These are phyloP conservation scores for Colletotrichum abscissum DNA, from an alignment of 2,329 filamentous ascomycete species.

Conservation along the genomic window DNA sequence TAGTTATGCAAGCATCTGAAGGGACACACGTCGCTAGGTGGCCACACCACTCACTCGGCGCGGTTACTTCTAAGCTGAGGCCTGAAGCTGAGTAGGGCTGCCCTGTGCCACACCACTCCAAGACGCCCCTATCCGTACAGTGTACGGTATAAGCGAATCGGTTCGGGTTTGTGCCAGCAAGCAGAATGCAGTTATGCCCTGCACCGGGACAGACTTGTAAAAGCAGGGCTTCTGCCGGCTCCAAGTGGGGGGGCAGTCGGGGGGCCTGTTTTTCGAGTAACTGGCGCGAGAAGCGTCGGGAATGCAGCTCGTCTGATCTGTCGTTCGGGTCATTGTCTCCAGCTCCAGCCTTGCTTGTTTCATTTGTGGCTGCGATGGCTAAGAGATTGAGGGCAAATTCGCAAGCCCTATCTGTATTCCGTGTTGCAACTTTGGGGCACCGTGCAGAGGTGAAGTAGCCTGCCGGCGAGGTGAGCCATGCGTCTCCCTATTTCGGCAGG, in stretches of 20 bases:
- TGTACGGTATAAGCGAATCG: neutral
- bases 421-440: neutral
- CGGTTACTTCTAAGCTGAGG: neutral
- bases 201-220: neutral
- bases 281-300: conserved; percentile 33
- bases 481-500: conserved; percentile 29
- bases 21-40: neutral
- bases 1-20: neutral
- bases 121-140: neutral
- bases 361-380: conserved; percentile 18
- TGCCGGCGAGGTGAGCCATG: conserved; percentile 25
- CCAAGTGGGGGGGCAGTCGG: conserved; percentile 8
- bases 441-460: neutral
- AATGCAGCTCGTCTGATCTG: conserved; percentile 31
- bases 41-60: neutral
- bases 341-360: conserved; percentile 34
- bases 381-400: neutral
- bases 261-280: conserved; percentile 14
- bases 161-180: neutral
- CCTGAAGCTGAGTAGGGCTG: conserved; percentile 16
- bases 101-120: conserved; percentile 3
- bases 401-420: neutral
- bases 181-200: neutral
- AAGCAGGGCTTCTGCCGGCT: conserved; percentile 26
- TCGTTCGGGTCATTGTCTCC: conserved; percentile 13